Evolutionary conservation across 2,329 filamentous ascomycete species (phyloP).

Genomic region (Paecilomyces dactylethromorphus): DNA sequence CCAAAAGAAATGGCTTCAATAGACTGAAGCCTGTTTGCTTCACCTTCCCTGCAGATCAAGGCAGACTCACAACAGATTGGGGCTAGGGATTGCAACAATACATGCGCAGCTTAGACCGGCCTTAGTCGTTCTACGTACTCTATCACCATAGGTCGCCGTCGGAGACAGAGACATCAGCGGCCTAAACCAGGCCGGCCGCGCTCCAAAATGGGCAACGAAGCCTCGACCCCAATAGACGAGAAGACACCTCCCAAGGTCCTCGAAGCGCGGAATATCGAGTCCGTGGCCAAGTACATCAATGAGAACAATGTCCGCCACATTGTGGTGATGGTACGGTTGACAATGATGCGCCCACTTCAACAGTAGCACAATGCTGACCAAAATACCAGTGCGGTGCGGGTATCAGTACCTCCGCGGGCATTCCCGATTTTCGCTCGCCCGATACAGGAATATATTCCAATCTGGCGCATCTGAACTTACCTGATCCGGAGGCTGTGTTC

Average conservation of each 20-base stretch:
- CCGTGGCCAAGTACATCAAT: slow-evolving; percentile 74
- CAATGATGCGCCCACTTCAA: slow-evolving; percentile 1
- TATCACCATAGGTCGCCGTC: slow-evolving; percentile 46
- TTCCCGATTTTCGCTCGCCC: slow-evolving; percentile 92
- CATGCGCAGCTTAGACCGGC: not conserved
- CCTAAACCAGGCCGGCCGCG: slow-evolving; percentile 23
- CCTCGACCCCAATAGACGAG: slow-evolving; percentile 61
- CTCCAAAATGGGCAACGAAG: slow-evolving; percentile 73
- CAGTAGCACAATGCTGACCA: not conserved
- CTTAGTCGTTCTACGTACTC: not conserved
- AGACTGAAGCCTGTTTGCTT: not conserved
- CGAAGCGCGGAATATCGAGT: slow-evolving; percentile 60
- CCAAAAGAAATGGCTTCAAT: not conserved
- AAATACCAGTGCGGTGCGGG: slow-evolving; percentile 66
- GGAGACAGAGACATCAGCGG: slow-evolving; percentile 36
- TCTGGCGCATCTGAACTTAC: slow-evolving; percentile 75
- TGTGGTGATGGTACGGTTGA: slow-evolving; percentile 64
- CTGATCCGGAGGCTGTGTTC: slow-evolving; percentile 88
- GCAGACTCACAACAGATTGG: not conserved
- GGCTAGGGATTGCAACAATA: not conserved
- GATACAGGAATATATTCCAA: slow-evolving; percentile 93
- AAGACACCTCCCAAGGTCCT: slow-evolving; percentile 60
- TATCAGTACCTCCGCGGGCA: slow-evolving; percentile 50
- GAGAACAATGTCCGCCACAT: slow-evolving; percentile 62
- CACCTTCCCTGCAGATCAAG: not conserved